Base-by-base conservation (phyloP, 306 rosid genomes). In the Cucurbita maxima region DNA sequence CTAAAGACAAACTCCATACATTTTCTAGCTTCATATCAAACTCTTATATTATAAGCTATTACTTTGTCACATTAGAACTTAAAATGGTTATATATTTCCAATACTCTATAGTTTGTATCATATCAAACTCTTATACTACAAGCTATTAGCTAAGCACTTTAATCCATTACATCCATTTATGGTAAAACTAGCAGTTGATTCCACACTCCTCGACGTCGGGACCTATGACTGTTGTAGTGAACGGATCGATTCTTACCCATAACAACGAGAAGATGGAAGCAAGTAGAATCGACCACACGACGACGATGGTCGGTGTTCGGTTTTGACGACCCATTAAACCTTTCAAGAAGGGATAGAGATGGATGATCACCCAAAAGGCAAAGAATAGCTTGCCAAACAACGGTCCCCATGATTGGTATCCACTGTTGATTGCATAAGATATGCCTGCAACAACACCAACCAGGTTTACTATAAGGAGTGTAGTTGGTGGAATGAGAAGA, bases 311-410 rank as follows among this genome's bases (percentile, higher is more conserved):
- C 1, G 98, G 98, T 0, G 96, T 94, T 53, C 98, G 71, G 79
- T 94, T 94, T 83, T 94, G 98, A 63, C 98, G 89, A 48, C 98
- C 98, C 98, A 94, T 90, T 56, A 94, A 88, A 91, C 98, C 98
- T 77, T 94, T 94, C 83, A 94, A 94, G 91, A 94, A 94, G 11
- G 98, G 98, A 45, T 94, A 94, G 9, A 94, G 84, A 85, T 94
- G 98, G 57, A 94, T 57, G 44, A 94, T 94, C 84, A 94, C 98
- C 98, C 98, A 94, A 44, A 94, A 94, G 77, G 98, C 98, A 56
- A 94, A 94, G 84, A 94, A 94, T 34, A 94, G 97, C 86, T 94
- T 94, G 56, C 98, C 98, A 37, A 94, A 94, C 41, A 94, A 86
- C 1, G 97, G 97, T 58, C 98, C 98, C 98, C 98, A 94, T 22